A percentile compares a stretch with the other conserved stretches of the same genome.
phyloP scores from a whole-genome alignment of 2,329 filamentous ascomycete genomes.

The Corinectria fuckeliana region DNA sequence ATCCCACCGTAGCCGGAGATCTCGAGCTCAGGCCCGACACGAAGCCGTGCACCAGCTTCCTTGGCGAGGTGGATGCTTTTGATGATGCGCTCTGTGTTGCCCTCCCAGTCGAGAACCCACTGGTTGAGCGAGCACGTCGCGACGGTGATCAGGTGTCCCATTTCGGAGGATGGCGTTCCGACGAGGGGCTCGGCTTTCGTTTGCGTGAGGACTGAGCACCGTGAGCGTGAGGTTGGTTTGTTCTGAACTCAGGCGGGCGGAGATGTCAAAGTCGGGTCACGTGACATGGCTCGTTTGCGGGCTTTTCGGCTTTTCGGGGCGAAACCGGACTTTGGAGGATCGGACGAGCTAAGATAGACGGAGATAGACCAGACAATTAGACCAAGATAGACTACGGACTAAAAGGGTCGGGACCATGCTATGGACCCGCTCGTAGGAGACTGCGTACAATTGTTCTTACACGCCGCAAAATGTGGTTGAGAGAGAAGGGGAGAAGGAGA shows the following conservation, averaged over 20 bases:
- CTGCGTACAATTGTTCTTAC: no score
- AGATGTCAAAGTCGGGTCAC: neutral
- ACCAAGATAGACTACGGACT: neutral
- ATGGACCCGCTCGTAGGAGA: no score
- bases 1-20: constrained; percentile 43
- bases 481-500: no score
- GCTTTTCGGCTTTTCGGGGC: neutral
- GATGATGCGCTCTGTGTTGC: constrained; percentile 68
- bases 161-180: constrained; percentile 1
- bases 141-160: constrained; percentile 33
- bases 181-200: neutral
- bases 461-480: no score
- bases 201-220: neutral
- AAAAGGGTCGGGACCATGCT: neutral
- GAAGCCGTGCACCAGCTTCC: constrained; percentile 64
- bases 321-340: neutral
- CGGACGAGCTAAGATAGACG: neutral
- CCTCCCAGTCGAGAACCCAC: constrained; percentile 49
- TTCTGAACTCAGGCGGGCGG: neutral
- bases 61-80: constrained; percentile 68
- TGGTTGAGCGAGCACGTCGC: constrained; percentile 48
- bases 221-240: neutral
- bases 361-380: no score
- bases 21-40: constrained; percentile 64
- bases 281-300: neutral